A percentile compares a stretch with the other conserved stretches of the same genome.
Conservation (phyloP, 2,329 filamentous ascomycete species). For the Cercospora canescens region DNA sequence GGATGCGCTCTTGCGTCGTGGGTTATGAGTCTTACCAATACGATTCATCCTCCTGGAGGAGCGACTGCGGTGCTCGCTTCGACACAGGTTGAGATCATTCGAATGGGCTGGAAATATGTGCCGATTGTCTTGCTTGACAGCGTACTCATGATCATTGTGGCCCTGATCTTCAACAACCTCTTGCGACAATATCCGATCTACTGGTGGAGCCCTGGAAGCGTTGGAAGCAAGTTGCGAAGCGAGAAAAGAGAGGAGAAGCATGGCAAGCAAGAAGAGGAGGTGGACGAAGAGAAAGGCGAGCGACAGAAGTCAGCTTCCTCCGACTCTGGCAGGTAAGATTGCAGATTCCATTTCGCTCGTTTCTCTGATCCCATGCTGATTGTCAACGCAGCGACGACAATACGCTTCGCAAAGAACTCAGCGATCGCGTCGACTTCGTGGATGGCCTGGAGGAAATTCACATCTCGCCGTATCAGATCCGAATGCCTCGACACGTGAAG, state of each 20-base stretch:
- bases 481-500: slow-evolving; percentile 38
- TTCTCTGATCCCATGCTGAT: not conserved
- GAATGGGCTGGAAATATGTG: slow-evolving; percentile 49
- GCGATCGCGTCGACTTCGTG: slow-evolving; percentile 19
- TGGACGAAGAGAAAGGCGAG: slow-evolving; percentile 14
- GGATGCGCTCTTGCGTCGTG: slow-evolving; percentile 45
- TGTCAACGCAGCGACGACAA: slow-evolving; percentile 14
- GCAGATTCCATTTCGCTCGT: not conserved
- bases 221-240: slow-evolving; percentile 33
- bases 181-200: slow-evolving; percentile 49
- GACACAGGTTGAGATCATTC: slow-evolving; percentile 41
- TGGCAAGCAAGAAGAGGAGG: not conserved
- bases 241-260: slow-evolving; percentile 18
- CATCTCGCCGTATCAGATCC: slow-evolving; percentile 35
- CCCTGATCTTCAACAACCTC: slow-evolving; percentile 48
- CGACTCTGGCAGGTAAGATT: slow-evolving; percentile 22
- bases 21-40: slow-evolving; percentile 50
- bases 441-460: slow-evolving; percentile 30
- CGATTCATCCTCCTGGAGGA: slow-evolving; percentile 52
- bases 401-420: slow-evolving; percentile 23
- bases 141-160: slow-evolving; percentile 44
- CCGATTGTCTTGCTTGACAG: slow-evolving; percentile 45
- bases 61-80: slow-evolving; percentile 50
- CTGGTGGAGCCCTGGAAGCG: slow-evolving; percentile 50
- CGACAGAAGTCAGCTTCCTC: slow-evolving; percentile 11